phyloP scores from a whole-genome alignment of 345 rosid genomes.

The Reutealis trisperma region DNA sequence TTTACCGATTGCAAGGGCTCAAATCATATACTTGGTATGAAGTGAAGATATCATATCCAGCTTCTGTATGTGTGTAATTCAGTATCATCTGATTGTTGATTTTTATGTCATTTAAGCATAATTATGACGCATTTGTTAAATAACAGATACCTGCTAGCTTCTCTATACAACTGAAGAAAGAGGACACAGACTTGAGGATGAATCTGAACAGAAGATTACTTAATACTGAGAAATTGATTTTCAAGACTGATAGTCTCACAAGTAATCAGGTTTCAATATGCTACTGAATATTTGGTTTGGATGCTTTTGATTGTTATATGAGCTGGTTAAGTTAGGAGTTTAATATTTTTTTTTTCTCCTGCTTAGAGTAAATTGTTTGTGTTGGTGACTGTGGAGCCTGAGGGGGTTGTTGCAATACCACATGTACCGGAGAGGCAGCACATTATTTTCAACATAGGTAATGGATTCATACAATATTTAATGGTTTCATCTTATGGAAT shows the following conservation, averaged over 20 bases:
- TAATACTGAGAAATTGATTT: conserved; percentile 23
- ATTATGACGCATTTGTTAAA: background rate
- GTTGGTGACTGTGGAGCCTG: conserved; percentile 74
- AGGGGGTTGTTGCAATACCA: conserved; percentile 75
- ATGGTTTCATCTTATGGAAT: background rate
- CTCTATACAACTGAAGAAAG: conserved; percentile 57
- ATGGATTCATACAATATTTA: background rate
- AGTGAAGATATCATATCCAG: conserved; percentile 99
- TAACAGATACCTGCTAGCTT: conserved; percentile 72
- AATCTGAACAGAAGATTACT: conserved; percentile 47
- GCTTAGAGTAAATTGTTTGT: conserved; percentile 56
- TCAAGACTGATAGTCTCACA: conserved; percentile 40
- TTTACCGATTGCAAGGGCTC: conserved; percentile 61
- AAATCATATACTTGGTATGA: conserved; percentile 77
- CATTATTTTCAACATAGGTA: conserved; percentile 76
- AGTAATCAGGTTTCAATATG: conserved; percentile 43
- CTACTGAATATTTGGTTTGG: background rate
- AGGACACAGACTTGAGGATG: conserved; percentile 32
- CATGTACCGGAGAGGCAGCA: conserved; percentile 49
- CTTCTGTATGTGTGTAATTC: conserved; percentile 83
- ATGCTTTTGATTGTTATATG: conserved; percentile 2
- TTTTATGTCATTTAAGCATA: conserved; percentile 17
- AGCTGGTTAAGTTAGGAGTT: background rate
- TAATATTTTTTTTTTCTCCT: conserved; percentile 6
- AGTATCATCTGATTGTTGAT: conserved; percentile 10